phyloP scores from a whole-genome alignment of 164 flowering plant species.

The Chimonanthus praecox region DNA sequence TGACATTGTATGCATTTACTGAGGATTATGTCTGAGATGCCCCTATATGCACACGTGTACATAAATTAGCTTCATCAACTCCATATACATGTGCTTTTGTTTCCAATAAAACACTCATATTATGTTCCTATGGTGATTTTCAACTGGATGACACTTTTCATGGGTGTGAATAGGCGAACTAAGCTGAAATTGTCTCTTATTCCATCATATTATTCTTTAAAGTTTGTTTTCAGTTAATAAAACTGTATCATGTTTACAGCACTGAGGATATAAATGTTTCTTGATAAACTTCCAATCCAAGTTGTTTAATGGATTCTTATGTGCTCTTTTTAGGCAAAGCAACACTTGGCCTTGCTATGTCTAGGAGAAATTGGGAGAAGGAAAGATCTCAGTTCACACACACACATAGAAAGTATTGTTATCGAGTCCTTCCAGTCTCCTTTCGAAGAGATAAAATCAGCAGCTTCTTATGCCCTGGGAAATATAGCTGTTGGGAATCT shows the following conservation, averaged over 20 bases:
- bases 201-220: too few relatives aligned
- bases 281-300: neutral
- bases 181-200: too few relatives aligned
- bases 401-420: constrained; percentile 76
- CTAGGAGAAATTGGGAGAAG: constrained; percentile 98
- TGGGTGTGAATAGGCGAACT: too few relatives aligned
- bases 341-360: constrained; percentile 89
- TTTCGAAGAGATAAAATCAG: constrained; percentile 97
- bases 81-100: neutral
- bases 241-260: neutral
- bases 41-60: neutral
- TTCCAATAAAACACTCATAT: neutral
- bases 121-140: too few relatives aligned
- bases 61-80: neutral
- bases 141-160: too few relatives aligned
- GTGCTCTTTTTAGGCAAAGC: constrained; percentile 59
- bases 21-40: neutral
- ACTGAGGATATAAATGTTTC: neutral
- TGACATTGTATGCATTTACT: neutral
- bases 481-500: constrained; percentile 98
- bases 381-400: constrained; percentile 85
- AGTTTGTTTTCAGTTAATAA: too few relatives aligned
- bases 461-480: constrained; percentile 99
- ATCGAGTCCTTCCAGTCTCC: constrained; percentile 98
- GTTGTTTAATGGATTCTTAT: neutral